Evolutionary conservation across 208 protist genomes (phyloP).

Genomic region (Leishmania braziliensis): DNA sequence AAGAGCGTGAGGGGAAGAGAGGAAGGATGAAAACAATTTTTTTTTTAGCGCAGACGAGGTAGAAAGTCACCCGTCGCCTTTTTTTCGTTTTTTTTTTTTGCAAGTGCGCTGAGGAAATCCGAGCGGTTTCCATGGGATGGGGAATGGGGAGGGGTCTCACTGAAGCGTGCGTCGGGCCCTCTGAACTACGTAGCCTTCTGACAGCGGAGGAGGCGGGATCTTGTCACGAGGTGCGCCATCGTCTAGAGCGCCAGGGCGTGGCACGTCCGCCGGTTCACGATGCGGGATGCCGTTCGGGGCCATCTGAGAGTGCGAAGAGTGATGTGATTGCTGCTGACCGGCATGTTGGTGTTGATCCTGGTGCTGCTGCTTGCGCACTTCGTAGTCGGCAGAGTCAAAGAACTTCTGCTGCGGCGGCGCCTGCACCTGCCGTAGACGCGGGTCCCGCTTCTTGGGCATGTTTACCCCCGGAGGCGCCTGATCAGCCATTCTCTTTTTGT

Average conservation of each 20-base stretch:
- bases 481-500: slow-evolving; percentile 18
- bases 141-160: background rate
- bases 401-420: slow-evolving; percentile 74
- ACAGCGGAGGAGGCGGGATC: slow-evolving; percentile 5
- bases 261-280: background rate
- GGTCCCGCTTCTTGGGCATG: slow-evolving; percentile 90
- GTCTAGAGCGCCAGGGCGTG: background rate
- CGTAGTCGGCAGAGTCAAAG: slow-evolving; percentile 90
- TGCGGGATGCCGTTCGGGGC: background rate
- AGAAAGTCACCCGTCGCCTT: background rate
- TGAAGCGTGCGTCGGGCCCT: background rate
- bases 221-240: background rate
- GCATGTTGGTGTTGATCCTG: slow-evolving; percentile 6
- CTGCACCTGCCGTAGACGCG: slow-evolving; percentile 77
- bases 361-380: slow-evolving; percentile 76
- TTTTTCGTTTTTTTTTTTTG: no score
- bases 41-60: background rate
- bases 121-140: no score
- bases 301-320: background rate
- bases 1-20: background rate
- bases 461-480: slow-evolving; percentile 67
- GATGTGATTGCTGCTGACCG: slow-evolving; percentile 2
- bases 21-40: background rate
- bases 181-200: background rate
- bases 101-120: background rate